Base-by-base conservation (phyloP, 345 rosid species). In the Anacardium occidentale region DNA sequence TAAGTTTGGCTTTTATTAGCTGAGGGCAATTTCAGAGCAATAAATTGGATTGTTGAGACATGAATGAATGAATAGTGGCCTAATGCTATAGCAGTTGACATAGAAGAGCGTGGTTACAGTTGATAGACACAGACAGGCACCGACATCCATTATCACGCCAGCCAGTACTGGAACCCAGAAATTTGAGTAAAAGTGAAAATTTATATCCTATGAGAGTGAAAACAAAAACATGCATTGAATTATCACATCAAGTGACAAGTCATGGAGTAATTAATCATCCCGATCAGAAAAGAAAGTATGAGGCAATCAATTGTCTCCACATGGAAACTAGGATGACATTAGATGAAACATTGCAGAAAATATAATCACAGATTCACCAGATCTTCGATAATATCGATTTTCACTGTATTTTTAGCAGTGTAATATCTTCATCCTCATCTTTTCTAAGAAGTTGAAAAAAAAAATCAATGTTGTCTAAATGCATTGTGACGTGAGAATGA, bases 1-100 rank as follows among this genome's bases (percentile, higher is more conserved):
- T 48, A 37, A 58, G 50, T 50, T 64, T 58, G 55, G 29, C n/a
- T 29, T 57, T 63, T 32, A 25, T n/a, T 21, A n/a, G 73, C 26
- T 10, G 11, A 17, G 42, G 52, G 52, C 63, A 56, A 13, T 15
- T 22, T 63, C 72, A 25, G 4, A 58, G 17, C 26, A 24, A 57
- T 22, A 70, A 24, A 20, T 71, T 10, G 20, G 67, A 50, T 34
- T 51, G 29, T 59, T 50, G 22, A 24, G 21, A 17, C 29, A 69
- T 52, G 26, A 15, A 50, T 37, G 9, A 25, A 10, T 4, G 53
- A 21, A 71, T 64, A 69, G 77, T 55, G 61, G 63, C 62, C 63
- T 68, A 69, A 58, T 64, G 71, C 77, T 69, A 22, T 72, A 68
- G 74, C 71, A 62, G 77, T 76, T 79, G 83, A 75, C 77, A 72